These are phyloP conservation scores for Samsoniella hepiali DNA, from an alignment of 2,329 filamentous ascomycete species.

Conservation along the genomic window DNA sequence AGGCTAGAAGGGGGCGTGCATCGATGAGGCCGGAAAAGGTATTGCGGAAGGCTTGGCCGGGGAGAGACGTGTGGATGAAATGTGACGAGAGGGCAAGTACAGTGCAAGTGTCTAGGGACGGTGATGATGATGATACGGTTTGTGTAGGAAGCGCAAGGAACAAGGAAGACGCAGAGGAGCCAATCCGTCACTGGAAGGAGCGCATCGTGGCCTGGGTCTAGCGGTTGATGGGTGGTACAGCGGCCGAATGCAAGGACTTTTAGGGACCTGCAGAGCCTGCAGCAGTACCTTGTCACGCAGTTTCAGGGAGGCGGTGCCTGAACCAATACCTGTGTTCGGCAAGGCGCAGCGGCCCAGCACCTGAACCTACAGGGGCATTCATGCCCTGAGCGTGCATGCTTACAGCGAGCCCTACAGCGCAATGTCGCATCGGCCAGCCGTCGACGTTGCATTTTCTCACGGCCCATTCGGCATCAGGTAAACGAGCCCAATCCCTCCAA, in stretches of 20 bases:
- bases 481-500: not conserved
- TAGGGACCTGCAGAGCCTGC: too few species aligned
- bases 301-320: not conserved
- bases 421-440: too few species aligned
- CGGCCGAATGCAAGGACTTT: too few species aligned
- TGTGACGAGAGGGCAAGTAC: not conserved
- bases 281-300: not conserved
- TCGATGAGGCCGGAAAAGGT: not conserved
- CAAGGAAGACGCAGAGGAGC: too few species aligned
- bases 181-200: too few species aligned
- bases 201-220: too few species aligned
- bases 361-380: not conserved
- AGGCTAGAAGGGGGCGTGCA: not conserved
- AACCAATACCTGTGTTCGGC: not conserved
- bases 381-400: not conserved
- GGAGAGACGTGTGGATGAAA: not conserved
- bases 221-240: too few species aligned
- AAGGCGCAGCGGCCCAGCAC: not conserved
- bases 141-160: not conserved
- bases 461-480: not conserved
- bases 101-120: not conserved
- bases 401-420: not conserved
- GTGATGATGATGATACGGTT: not conserved
- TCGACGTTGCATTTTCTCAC: slow-evolving; percentile 9
- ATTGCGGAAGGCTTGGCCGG: not conserved